Percentiles rank a stretch among this genome's conserved stretches.
These are phyloP conservation scores for Prunella vulgaris DNA, from an alignment of 257 asterid species.

Conservation along the genomic window DNA sequence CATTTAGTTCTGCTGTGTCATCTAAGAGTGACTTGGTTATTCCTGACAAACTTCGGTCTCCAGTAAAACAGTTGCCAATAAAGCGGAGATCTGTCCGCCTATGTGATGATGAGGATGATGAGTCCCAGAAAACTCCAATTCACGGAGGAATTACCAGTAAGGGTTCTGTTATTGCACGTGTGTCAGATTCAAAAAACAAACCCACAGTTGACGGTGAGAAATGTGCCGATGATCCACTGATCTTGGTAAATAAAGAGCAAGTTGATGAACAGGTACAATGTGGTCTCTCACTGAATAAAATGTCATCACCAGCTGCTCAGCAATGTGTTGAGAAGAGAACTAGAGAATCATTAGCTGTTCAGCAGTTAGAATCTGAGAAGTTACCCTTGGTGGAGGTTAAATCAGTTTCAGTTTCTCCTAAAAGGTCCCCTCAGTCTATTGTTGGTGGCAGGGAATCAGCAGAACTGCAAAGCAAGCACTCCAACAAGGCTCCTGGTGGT, in stretches of 20 bases:
- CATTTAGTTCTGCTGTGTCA: slow-evolving; percentile 19
- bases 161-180: slow-evolving; percentile 27
- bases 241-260: slow-evolving; percentile 29
- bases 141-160: slow-evolving; percentile 61
- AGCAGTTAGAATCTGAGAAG: slow-evolving; percentile 34
- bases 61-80: slow-evolving; percentile 32
- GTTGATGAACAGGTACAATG: slow-evolving; percentile 38
- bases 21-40: slow-evolving; percentile 18
- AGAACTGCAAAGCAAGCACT: slow-evolving; percentile 41
- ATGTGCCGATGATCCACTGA: slow-evolving; percentile 24
- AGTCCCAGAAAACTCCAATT: slow-evolving; percentile 75
- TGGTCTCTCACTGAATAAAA: slow-evolving; percentile 28
- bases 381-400: slow-evolving; percentile 32
- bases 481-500: slow-evolving; percentile 36
- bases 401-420: slow-evolving; percentile 46
- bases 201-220: slow-evolving; percentile 25
- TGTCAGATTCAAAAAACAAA: slow-evolving; percentile 33
- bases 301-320: slow-evolving; percentile 32
- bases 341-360: slow-evolving; percentile 27
- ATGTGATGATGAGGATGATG: slow-evolving; percentile 60
- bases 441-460: slow-evolving; percentile 29
- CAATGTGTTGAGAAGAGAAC: slow-evolving; percentile 40
- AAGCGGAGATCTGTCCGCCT: slow-evolving; percentile 79
- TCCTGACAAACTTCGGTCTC: slow-evolving; percentile 31
- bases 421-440: slow-evolving; percentile 34